Evolutionary conservation across 169 alveolate genomes (phyloP).

Genomic region (Hepatocystis sp.): DNA sequence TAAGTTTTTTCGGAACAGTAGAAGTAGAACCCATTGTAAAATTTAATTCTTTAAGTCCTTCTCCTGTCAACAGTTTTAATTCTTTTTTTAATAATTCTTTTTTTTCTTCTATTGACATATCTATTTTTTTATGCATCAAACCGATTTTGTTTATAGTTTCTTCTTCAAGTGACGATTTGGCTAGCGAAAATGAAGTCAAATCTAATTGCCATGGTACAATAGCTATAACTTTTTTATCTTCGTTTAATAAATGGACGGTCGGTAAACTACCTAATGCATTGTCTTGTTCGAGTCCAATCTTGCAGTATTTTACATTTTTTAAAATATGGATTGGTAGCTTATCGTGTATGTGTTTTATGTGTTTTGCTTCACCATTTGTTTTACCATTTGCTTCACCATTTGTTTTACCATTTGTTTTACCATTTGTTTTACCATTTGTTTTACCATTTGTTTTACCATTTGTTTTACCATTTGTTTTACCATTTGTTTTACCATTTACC

Average conservation of each 20-base stretch:
- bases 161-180: conserved; percentile 77
- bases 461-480: too few species aligned
- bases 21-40: conserved; percentile 53
- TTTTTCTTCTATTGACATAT: conserved; percentile 54
- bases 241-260: conserved; percentile 52
- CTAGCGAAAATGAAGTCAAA: conserved; percentile 55
- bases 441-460: too few species aligned
- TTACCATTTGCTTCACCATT: not conserved
- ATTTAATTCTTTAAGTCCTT: conserved; percentile 83
- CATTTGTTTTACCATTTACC: too few species aligned
- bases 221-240: conserved; percentile 25
- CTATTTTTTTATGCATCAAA: conserved; percentile 23
- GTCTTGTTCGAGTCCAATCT: conserved; percentile 59
- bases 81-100: conserved; percentile 66
- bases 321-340: conserved; percentile 69
- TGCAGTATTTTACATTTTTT: conserved; percentile 59
- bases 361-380: conserved; percentile 10
- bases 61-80: conserved; percentile 81
- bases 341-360: conserved; percentile 48
- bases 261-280: conserved; percentile 57
- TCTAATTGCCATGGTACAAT: conserved; percentile 74
- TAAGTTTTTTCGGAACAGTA: conserved; percentile 10
- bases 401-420: conserved; percentile 2
- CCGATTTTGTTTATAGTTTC: conserved; percentile 61
- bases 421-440: conserved; percentile 7